Evolutionary conservation across 768 basidiomycete species (phyloP), one percentile per base, ranked within the genome.

Genomic region (Pluteus cervinus): DNA sequence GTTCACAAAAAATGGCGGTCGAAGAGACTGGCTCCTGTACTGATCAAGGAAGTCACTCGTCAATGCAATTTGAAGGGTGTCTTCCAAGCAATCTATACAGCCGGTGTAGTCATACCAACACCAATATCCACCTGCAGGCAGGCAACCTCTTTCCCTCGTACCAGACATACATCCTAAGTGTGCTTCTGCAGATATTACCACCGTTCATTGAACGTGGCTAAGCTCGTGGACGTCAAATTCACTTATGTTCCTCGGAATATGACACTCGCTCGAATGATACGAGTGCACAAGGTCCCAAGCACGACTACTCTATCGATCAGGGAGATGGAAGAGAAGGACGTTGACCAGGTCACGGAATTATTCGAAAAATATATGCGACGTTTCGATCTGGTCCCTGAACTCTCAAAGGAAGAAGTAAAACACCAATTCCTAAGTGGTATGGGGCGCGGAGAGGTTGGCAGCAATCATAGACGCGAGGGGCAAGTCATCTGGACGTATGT

Each of bases 401-500:
- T 88, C 60, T 73, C 64, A 32, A 55, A 77, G 33, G 86, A 86
- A 4, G 96, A 99, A 58, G 65, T 86, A 15, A 69, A 68, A 44
- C 94, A 99, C 58, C 83, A 90, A 45, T 81, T 98, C 58, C 62
- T 92, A 50, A 89, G 88, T 49, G 96, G 96, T 4, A 68, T 68
- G 30, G 96, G 91, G 3, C 61, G 55, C 15, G 75, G 79, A 36
- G 68, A 60, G 25, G 51, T 61, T 9, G 71, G 72, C 24, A 68
- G 62, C 32, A 52, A 57, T 16, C 59, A 75, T 54, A 51, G 81
- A 52, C 69, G 86, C 46, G 62, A 74, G 6, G 79, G 78, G 2
- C 96, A 98, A 55, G 94, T 98, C 20, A 82, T 86, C 2, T 99
- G 93, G 93, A 69, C 86, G 3, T 98, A 94, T 52, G 93, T 99